Evolutionary conservation across 805 yeast genomes (phyloP).

Genomic region (Ogataea saltuana): DNA sequence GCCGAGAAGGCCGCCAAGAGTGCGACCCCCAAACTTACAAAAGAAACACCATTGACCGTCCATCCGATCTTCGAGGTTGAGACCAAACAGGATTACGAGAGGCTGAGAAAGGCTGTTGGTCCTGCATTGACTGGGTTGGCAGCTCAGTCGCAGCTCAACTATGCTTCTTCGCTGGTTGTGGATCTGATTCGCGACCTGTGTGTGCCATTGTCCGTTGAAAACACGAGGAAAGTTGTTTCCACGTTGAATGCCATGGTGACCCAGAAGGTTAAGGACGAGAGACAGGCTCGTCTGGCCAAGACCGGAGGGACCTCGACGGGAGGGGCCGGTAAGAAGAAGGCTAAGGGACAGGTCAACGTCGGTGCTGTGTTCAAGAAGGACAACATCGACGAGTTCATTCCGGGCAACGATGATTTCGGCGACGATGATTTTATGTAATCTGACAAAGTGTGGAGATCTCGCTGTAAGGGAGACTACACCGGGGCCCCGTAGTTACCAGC

Average conservation of each 20-base stretch:
- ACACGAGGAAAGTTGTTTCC: slow-evolving; percentile 79
- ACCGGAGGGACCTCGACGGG: slow-evolving; percentile 86
- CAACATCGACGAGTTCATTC: slow-evolving; percentile 50
- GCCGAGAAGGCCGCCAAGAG: slow-evolving; percentile 50
- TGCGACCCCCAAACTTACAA: slow-evolving; percentile 43
- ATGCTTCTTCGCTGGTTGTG: slow-evolving; percentile 73
- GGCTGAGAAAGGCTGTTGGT: slow-evolving; percentile 69
- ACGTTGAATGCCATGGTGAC: slow-evolving; percentile 79
- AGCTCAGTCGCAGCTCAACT: slow-evolving; percentile 62
- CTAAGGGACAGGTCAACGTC: slow-evolving; percentile 73
- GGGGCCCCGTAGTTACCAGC: no score
- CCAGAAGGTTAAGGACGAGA: slow-evolving; percentile 87
- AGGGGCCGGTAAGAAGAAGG: slow-evolving; percentile 96
- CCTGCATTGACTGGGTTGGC: slow-evolving; percentile 62
- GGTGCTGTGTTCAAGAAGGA: slow-evolving; percentile 64
- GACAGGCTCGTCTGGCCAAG: slow-evolving; percentile 79
- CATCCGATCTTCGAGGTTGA: slow-evolving; percentile 87
- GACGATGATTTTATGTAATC: slow-evolving; percentile 82
- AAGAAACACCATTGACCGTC: slow-evolving; percentile 64
- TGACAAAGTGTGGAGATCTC: not conserved
- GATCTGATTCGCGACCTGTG: slow-evolving; percentile 85
- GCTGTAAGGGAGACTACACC: no score
- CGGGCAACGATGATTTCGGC: slow-evolving; percentile 58
- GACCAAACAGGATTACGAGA: slow-evolving; percentile 76
- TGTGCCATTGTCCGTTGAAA: slow-evolving; percentile 79